These are phyloP conservation scores for Dissophora globulifera DNA, from an alignment of 192 early-diverging fungal species.

Conservation along the genomic window DNA sequence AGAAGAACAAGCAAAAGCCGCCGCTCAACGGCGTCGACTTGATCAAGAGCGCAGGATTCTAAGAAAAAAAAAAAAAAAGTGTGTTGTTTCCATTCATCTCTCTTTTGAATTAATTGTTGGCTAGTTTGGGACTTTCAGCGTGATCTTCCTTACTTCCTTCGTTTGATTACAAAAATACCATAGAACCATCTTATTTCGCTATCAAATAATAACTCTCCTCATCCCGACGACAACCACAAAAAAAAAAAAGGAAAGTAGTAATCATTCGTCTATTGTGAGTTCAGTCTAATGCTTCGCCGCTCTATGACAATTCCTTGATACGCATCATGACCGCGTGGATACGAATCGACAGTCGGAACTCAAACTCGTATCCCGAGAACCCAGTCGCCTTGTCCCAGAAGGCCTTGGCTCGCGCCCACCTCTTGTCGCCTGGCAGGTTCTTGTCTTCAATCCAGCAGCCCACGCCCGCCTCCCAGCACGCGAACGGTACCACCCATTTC, in stretches of 20 bases:
- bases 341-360: constrained; percentile 54
- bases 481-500: constrained; percentile 63
- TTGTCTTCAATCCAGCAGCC: constrained; percentile 53
- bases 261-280: constrained; percentile 10
- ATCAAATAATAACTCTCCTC: too few species aligned
- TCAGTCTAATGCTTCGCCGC: constrained; percentile 3
- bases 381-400: constrained; percentile 57
- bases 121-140: too few species aligned
- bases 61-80: neutral
- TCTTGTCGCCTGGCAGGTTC: constrained; percentile 20
- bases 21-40: constrained; percentile 22
- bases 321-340: constrained; percentile 50
- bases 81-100: neutral
- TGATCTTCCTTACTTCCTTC: too few species aligned
- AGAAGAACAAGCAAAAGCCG: constrained; percentile 44
- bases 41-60: constrained; percentile 50
- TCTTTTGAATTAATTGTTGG: too few species aligned
- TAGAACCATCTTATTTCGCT: too few species aligned
- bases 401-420: constrained; percentile 32
- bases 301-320: constrained; percentile 25
- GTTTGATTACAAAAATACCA: too few species aligned
- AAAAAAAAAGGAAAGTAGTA: too few species aligned
- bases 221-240: too few species aligned
- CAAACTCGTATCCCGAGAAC: constrained; percentile 61
- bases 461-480: constrained; percentile 64